These are phyloP conservation scores for Plectosphaerella cucumerina DNA, from an alignment of 2,329 filamentous ascomycete species.

Conservation along the genomic window DNA sequence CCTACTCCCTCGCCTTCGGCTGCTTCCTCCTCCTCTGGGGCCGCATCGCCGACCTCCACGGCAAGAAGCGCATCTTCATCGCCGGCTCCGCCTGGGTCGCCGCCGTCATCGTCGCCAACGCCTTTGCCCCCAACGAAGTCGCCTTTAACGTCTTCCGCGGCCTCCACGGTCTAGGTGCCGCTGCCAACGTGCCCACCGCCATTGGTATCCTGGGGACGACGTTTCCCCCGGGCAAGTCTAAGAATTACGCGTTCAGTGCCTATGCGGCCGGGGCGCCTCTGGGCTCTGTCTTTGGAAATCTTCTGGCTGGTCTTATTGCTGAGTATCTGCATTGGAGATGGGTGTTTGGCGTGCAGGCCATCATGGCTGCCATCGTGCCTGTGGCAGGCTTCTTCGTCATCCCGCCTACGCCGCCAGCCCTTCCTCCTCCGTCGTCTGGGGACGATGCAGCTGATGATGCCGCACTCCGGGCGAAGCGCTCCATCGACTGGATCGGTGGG, in stretches of 20 bases:
- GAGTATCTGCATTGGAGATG: slow-evolving; percentile 62
- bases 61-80: slow-evolving; percentile 62
- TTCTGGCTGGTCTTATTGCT: slow-evolving; percentile 59
- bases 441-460: slow-evolving; percentile 14
- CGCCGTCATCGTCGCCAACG: slow-evolving; percentile 52
- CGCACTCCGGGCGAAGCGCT: slow-evolving; percentile 30
- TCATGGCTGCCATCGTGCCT: slow-evolving; percentile 54
- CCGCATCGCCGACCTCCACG: slow-evolving; percentile 62
- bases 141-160: slow-evolving; percentile 63
- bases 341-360: slow-evolving; percentile 62
- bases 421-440: slow-evolving; percentile 5
- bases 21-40: slow-evolving; percentile 67
- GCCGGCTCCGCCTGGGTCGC: slow-evolving; percentile 61
- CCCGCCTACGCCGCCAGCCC: slow-evolving; percentile 40
- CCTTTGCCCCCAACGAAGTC: slow-evolving; percentile 64
- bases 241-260: slow-evolving; percentile 66
- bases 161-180: slow-evolving; percentile 63
- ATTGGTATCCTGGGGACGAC: slow-evolving; percentile 66
- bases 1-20: slow-evolving; percentile 62
- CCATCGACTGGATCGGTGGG: slow-evolving; percentile 65
- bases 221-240: slow-evolving; percentile 62
- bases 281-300: slow-evolving; percentile 61
- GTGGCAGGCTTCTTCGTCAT: slow-evolving; percentile 56
- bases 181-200: slow-evolving; percentile 66
- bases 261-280: slow-evolving; percentile 63